These are phyloP conservation scores for Talaromyces sp. DNA, from an alignment of 2,329 filamentous ascomycete species.

Conservation along the genomic window DNA sequence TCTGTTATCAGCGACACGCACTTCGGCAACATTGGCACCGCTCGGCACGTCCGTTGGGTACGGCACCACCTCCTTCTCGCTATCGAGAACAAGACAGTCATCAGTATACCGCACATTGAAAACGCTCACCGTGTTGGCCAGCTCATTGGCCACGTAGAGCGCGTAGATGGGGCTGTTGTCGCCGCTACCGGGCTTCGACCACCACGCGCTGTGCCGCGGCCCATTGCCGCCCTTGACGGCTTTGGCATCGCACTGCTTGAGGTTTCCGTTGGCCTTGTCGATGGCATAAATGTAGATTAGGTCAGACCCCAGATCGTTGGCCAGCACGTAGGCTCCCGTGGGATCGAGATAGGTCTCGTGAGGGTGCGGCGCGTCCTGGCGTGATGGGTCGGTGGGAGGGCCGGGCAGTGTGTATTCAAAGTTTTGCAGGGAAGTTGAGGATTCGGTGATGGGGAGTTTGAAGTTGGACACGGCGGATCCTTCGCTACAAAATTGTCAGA, in stretches of 20 bases:
- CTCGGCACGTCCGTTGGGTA: slow-evolving; percentile 18
- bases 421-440: slow-evolving; percentile 26
- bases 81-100: slow-evolving; percentile 21
- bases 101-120: slow-evolving; percentile 27
- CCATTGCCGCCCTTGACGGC: slow-evolving; percentile 50
- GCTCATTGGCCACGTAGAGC: slow-evolving; percentile 52
- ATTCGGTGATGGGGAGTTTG: slow-evolving; percentile 20
- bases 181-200: slow-evolving; percentile 12
- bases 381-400: slow-evolving; percentile 33
- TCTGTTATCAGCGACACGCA: slow-evolving; percentile 15
- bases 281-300: slow-evolving; percentile 56
- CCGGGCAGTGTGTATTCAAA: slow-evolving; percentile 33
- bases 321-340: slow-evolving; percentile 56
- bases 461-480: slow-evolving; percentile 30
- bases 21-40: slow-evolving; percentile 23
- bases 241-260: slow-evolving; percentile 41
- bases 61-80: slow-evolving; percentile 10
- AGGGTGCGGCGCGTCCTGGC: slow-evolving; percentile 57
- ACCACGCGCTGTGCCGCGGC: slow-evolving; percentile 62
- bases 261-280: slow-evolving; percentile 39
- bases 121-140: slow-evolving; percentile 45
- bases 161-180: slow-evolving; percentile 6
- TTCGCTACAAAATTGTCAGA: slow-evolving; percentile 17
- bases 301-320: slow-evolving; percentile 64
- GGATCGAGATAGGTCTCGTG: slow-evolving; percentile 64